These are phyloP conservation scores for Cornus florida DNA, from an alignment of 148 eudicot species.

Conservation along the genomic window DNA sequence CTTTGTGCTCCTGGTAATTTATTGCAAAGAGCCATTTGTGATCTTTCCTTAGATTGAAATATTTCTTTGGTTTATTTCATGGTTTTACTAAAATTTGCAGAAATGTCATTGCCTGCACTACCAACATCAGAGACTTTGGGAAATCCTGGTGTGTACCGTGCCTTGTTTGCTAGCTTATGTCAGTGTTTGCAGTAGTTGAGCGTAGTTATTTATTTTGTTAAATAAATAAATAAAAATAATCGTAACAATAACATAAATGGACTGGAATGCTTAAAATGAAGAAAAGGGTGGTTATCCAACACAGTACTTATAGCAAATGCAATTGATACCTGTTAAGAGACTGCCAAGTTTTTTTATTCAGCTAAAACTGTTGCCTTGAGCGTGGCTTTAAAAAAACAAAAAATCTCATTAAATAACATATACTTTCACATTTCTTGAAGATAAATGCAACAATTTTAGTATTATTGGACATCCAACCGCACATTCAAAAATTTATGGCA, in stretches of 20 bases:
- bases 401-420: background rate
- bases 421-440: background rate
- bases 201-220: too few relatives aligned
- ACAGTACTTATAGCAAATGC: background rate
- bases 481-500: background rate
- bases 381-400: background rate
- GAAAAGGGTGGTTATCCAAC: background rate
- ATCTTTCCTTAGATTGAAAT: background rate
- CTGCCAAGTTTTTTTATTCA: too few relatives aligned
- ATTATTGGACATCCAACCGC: background rate
- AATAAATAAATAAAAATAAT: background rate
- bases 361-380: background rate
- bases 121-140: conserved; percentile 64
- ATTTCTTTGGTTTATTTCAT: background rate
- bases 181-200: too few relatives aligned
- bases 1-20: conserved; percentile 91
- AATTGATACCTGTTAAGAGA: background rate
- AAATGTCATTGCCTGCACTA: conserved; percentile 94
- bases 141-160: conserved; percentile 46
- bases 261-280: background rate
- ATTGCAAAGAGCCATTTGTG: background rate
- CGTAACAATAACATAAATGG: background rate
- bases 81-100: conserved; percentile 40
- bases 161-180: background rate
- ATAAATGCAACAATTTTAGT: too few relatives aligned